A percentile compares a stretch with the other conserved stretches of the same genome.
phyloP scores from a whole-genome alignment of 257 asterid genomes.

The Cruciata laevipes region DNA sequence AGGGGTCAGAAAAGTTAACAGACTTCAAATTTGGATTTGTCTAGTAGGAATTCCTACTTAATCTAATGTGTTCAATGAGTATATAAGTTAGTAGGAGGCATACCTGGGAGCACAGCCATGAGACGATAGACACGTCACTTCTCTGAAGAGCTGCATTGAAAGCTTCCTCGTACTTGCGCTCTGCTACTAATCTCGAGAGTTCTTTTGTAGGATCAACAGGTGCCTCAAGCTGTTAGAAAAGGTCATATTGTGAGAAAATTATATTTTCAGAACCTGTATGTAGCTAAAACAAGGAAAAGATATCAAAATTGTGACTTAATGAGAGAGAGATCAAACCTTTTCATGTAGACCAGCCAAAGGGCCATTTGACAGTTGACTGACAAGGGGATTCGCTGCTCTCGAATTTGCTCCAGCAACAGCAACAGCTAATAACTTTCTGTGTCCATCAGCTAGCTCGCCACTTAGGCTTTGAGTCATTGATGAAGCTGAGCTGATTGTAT shows the following conservation, averaged over 20 bases:
- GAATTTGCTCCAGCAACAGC: conserved; percentile 73
- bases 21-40: not conserved
- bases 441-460: conserved; percentile 83
- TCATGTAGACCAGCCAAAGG: conserved; percentile 76
- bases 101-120: conserved; percentile 97
- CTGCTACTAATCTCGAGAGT: conserved; percentile 68
- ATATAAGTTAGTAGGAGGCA: too few species aligned
- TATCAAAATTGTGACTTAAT: not conserved
- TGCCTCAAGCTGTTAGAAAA: conserved; percentile 52
- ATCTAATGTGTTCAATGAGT: too few species aligned
- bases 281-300: not conserved
- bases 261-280: too few species aligned
- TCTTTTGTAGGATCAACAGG: conserved; percentile 94
- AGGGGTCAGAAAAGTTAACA: not conserved
- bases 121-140: conserved; percentile 76
- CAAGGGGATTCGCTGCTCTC: conserved; percentile 48
- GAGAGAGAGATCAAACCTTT: conserved; percentile 44
- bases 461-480: conserved; percentile 74
- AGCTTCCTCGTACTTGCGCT: conserved; percentile 88
- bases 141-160: conserved; percentile 81
- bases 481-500: conserved; percentile 76
- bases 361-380: conserved; percentile 75
- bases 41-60: too few species aligned
- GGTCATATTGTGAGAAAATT: not conserved
- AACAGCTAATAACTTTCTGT: conserved; percentile 74